These are phyloP conservation scores for Williopsis jadinii DNA, from an alignment of 1,139 yeast species.

Conservation along the genomic window DNA sequence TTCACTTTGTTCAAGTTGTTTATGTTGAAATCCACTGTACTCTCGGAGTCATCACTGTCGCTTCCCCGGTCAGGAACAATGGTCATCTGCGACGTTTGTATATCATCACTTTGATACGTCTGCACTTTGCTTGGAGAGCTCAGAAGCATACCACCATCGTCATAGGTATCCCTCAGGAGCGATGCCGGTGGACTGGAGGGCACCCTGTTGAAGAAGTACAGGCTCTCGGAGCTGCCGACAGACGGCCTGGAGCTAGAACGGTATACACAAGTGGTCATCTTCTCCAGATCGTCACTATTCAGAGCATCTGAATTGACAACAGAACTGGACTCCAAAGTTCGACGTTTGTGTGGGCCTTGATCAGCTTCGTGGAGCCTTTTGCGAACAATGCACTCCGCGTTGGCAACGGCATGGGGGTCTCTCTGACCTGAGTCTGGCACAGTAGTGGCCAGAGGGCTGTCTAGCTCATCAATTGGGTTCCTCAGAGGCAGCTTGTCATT, in stretches of 20 bases:
- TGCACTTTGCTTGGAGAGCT: conserved; percentile 14
- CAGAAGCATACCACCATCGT: conserved; percentile 4
- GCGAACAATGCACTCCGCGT: conserved; percentile 10
- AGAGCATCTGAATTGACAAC: conserved; percentile 14
- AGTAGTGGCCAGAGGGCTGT: conserved; percentile 2
- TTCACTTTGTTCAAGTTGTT: conserved; percentile 16
- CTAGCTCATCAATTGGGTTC: no score
- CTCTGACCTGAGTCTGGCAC: conserved; percentile 17
- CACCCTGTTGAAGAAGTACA: conserved; percentile 14
- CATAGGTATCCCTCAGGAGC: not conserved
- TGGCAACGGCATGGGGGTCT: conserved; percentile 1
- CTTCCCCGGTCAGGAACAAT: conserved; percentile 4
- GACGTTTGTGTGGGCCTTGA: conserved; percentile 19
- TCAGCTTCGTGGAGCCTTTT: conserved; percentile 22
- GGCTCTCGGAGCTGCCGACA: conserved; percentile 16
- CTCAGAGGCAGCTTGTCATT: conserved; percentile 12
- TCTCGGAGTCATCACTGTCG: conserved; percentile 13
- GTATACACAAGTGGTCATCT: not conserved
- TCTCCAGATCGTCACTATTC: conserved; percentile 3
- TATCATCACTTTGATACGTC: not conserved
- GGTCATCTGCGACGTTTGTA: conserved; percentile 20
- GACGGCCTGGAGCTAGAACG: conserved; percentile 16
- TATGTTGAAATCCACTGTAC: conserved; percentile 19
- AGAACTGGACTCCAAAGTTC: conserved; percentile 10
- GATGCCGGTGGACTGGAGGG: conserved; percentile 21